phyloP scores from a whole-genome alignment of 202 grass and related monocot genomes.

The Cymbopogon flexuosus region DNA sequence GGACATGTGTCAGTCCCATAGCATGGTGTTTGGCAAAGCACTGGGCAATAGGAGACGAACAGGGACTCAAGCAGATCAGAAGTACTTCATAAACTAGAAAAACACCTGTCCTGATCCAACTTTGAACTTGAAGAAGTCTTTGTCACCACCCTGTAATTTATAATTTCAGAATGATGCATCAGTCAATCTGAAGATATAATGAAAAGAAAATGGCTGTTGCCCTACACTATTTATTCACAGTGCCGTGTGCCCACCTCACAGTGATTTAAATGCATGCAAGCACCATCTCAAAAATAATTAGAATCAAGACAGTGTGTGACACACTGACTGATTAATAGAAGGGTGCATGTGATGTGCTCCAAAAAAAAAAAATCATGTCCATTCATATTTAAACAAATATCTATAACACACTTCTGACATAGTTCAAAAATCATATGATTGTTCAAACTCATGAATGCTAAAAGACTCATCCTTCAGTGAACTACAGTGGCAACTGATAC shows the following conservation, averaged over 20 bases:
- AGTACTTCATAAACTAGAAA: constrained; percentile 25
- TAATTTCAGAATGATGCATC: constrained; percentile 3
- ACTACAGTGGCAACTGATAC: constrained; percentile 35
- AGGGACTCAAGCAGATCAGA: background rate
- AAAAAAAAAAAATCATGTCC: background rate
- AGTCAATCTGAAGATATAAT: constrained; percentile 1
- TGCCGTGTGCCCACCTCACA: background rate
- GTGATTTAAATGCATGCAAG: background rate
- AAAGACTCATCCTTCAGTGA: background rate
- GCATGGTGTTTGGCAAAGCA: background rate
- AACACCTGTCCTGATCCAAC: constrained; percentile 76
- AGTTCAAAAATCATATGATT: background rate
- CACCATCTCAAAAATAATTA: background rate
- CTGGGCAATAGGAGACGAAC: background rate
- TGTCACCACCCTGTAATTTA: constrained; percentile 81
- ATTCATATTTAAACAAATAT: constrained; percentile 18
- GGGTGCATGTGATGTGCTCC: background rate
- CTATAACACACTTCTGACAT: background rate
- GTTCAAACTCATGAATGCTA: background rate
- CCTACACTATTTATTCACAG: background rate
- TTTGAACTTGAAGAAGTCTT: constrained; percentile 94
- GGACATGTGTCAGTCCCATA: background rate
- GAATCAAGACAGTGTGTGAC: background rate
- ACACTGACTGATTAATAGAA: background rate
- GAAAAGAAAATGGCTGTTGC: background rate